A percentile compares a stretch with the other conserved stretches of the same genome.
Conservation (phyloP, 352 stramenopile species). For the Aphanomyces invadans region DNA sequence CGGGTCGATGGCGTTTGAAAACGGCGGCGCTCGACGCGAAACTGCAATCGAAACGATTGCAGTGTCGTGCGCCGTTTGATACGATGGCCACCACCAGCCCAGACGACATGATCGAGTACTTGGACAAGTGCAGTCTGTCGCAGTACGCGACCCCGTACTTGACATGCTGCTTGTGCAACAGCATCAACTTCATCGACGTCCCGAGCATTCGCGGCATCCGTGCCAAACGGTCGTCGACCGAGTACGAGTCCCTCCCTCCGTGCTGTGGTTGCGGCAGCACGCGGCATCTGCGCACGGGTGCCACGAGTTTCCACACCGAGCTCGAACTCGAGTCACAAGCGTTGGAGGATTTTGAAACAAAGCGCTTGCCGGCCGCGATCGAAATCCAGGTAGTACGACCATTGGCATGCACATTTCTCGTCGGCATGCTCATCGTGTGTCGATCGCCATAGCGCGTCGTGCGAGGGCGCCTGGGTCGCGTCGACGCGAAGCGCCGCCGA, state of each 20-base stretch:
- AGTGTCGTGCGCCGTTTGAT: no score
- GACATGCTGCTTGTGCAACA: conserved; percentile 72
- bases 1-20: no score
- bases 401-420: neutral
- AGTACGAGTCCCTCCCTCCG: conserved; percentile 50
- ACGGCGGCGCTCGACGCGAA: no score
- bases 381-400: conserved; percentile 37
- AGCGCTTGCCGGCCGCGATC: conserved; percentile 40
- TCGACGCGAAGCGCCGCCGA: conserved; percentile 37
- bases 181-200: conserved; percentile 64
- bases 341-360: conserved; percentile 59
- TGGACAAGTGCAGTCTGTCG: neutral
- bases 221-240: neutral
- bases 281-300: conserved; percentile 55
- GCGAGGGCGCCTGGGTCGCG: conserved; percentile 47
- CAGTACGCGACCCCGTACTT: conserved; percentile 47
- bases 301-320: conserved; percentile 70
- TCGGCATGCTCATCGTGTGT: no score
- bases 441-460: conserved; percentile 53
- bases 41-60: no score
- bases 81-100: neutral
- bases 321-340: conserved; percentile 53
- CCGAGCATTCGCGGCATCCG: conserved; percentile 31
- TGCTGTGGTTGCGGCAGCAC: conserved; percentile 61
- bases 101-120: neutral